phyloP scores from a whole-genome alignment of 352 stramenopile genomes.

The Pythium diclinum region DNA sequence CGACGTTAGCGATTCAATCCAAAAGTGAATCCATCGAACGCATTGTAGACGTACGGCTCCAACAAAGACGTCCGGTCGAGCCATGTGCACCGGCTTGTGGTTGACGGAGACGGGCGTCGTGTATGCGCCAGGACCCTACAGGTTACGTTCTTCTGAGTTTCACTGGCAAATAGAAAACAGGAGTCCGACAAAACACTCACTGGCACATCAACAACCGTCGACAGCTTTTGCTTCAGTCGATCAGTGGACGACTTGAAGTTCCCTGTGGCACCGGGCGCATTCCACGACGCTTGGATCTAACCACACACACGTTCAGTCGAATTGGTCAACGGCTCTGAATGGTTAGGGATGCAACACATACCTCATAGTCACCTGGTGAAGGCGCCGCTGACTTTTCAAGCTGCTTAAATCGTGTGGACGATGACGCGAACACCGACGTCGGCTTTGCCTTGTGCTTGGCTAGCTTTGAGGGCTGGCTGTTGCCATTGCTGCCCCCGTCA shows the following conservation, averaged over 20 bases:
- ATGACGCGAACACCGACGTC: constrained; percentile 66
- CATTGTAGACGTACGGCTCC: constrained; percentile 35
- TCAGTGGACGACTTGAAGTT: constrained; percentile 70
- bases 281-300: constrained; percentile 64
- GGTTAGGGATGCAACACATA: too few species aligned
- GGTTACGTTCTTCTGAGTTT: neutral
- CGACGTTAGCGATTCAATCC: neutral
- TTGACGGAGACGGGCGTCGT: constrained; percentile 32
- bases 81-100: constrained; percentile 61
- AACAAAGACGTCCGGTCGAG: constrained; percentile 69
- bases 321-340: too few species aligned
- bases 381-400: constrained; percentile 32
- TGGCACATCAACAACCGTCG: constrained; percentile 34
- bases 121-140: constrained; percentile 61
- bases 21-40: neutral
- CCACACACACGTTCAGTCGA: too few species aligned
- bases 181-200: constrained; percentile 25
- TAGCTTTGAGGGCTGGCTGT: constrained; percentile 4
- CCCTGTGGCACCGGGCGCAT: constrained; percentile 50
- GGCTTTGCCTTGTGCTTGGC: constrained; percentile 39
- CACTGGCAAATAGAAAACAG: neutral
- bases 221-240: constrained; percentile 42
- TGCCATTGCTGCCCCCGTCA: constrained; percentile 10
- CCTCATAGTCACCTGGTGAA: constrained; percentile 75
- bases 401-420: constrained; percentile 50